Evolutionary conservation across 331 rosid species (phyloP), one percentile per base, ranked within the genome.

Genomic region (Quercus tomentella): DNA sequence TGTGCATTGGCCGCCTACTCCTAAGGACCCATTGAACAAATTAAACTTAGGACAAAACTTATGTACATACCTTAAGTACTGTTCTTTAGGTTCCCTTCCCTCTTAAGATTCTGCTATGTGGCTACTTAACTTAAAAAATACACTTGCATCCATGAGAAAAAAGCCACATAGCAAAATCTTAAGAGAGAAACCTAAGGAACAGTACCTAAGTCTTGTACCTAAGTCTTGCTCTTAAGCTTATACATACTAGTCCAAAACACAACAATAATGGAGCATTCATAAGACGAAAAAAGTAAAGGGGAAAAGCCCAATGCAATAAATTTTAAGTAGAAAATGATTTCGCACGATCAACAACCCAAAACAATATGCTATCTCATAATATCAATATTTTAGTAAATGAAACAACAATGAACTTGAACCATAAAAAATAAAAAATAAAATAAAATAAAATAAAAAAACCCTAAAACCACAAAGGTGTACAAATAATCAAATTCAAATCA

Each of bases 171-270:
- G 1, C 43, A 37, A 0, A 2, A 37, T 37, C 11, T 7, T 37
- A 37, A 37, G 1, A 7, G 11, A 37, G 3, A 0, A 0, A 37
- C 11, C 43, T 7, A 37, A 37, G 0, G 0, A 37, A 37, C 2
- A 35, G 0, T 3, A 7, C 43, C 3, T 37, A 37, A 37, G 43
- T 37, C 6, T 2, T 35, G 9, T 35, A 7, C 43, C 0, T 35
- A 35, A 35, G 8, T 35, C 9, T 35, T 35, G 43, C 43, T 6
- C 9, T 35, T 35, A 35, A 35, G 8, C 11, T 18, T 16, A 11
- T 6, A 16, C 28, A 25, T 12, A 7, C 45, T 67, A 7, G n/a
- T 31, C 7, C 16, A 33, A 35, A 33, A 67, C 35, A 20, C 51
- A 67, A 63, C n/a, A 62, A 28, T 26, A 33, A 16, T 1, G 12